phyloP scores from a whole-genome alignment of 306 rosid species.

The Rubus idaeus region DNA sequence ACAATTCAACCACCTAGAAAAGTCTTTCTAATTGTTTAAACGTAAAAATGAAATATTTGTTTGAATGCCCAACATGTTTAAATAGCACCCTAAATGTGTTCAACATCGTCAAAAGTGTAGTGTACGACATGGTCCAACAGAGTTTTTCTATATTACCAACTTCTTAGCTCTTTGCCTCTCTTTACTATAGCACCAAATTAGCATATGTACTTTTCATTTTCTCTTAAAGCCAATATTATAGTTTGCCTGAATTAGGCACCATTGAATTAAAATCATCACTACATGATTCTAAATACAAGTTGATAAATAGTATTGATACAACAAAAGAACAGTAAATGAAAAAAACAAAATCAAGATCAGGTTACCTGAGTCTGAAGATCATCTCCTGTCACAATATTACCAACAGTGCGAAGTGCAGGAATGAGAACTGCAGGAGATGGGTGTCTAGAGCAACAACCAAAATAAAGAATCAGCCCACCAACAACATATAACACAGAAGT shows the following conservation, averaged over 20 bases:
- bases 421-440: constrained; percentile 86
- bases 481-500: neutral
- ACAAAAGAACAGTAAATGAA: neutral
- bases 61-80: too few species aligned
- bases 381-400: constrained; percentile 93
- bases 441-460: constrained; percentile 49
- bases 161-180: too few species aligned
- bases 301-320: neutral
- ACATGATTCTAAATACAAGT: neutral
- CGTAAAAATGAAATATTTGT: neutral
- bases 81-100: neutral
- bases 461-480: neutral
- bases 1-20: neutral
- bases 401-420: constrained; percentile 93
- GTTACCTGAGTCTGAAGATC: constrained; percentile 86
- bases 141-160: neutral
- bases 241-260: neutral
- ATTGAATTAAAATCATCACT: neutral
- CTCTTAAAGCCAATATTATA: neutral
- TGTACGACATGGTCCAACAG: neutral
- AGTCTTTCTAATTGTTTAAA: neutral
- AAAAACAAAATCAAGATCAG: neutral
- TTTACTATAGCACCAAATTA: neutral
- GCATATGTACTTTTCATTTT: neutral
- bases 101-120: neutral